Evolutionary conservation across 2,329 filamentous ascomycete species (phyloP), one percentile per base, ranked within the genome.

Genomic region (Talaromyces sp.): DNA sequence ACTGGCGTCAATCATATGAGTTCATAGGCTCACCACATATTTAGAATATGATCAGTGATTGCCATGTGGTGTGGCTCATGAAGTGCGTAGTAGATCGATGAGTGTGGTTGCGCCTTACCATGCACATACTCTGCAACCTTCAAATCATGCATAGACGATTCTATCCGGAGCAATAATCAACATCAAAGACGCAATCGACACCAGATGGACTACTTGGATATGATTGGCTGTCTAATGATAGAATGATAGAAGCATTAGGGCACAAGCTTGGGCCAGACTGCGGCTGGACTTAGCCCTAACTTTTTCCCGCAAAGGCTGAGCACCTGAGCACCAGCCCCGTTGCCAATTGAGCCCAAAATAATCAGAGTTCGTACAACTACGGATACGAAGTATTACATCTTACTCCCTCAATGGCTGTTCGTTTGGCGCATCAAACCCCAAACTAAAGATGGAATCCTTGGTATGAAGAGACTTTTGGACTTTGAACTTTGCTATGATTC

Each of bases 141-240:
- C 48, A 16, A 11, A n/a, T 35, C 5, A 16, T 13, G 8, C 14
- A n/a, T 11, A 50, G 27, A 54, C 33, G 52, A 37, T 54, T 35
- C n/a, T 35, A 22, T 35, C 8, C 50, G 27, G 10, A 19, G 33
- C 9, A 54, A 54, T 13, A 37, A 22, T 19, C 33, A 13, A 33
- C 16, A 54, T 54, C 50, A 13, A 37, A 35, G 16, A n/a, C 35
- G 9, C 3, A 54, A 35, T 35, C 50, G 19, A 9, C 19, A 54
- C n/a, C 31, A 54, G 19, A 10, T 22, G 10, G 16, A 11, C 31
- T 19, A 35, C n/a, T 9, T 22, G n/a, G 19, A 39, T 56, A 37
- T 56, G 9, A 56, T 56, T 56, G 52, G 52, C 52, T 56, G 33
- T 56, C 52, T 56, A 56, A 37, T 56, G n/a, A 56, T 56, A 56